Base-by-base conservation (phyloP, 2,329 filamentous ascomycete species). In the Fusarium sp. region DNA sequence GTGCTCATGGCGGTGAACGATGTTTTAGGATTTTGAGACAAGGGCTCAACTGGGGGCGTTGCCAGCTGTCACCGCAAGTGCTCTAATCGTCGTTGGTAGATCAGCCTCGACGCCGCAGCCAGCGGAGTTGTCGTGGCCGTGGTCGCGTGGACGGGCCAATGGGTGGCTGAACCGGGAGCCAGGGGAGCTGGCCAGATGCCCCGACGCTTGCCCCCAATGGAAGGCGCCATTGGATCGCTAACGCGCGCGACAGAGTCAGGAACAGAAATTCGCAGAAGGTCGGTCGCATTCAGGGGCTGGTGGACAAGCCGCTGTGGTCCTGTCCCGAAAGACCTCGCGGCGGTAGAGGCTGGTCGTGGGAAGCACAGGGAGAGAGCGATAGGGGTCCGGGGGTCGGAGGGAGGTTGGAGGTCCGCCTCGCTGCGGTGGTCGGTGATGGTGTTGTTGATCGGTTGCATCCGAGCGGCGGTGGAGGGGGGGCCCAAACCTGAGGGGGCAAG, bases 11-110 rank as follows among this genome's bases (percentile, higher is more conserved):
- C 73, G 73, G 73, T 75, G 73, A 70, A 70, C 66, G 60, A 65
- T 62, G 64, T 54, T 59, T 73, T 36, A 54, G 31, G 56, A 53
- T 51, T 60, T 48, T 46, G 60, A 60, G 72, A 72, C 73, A 68
- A 63, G 70, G 68, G 69, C 60, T 60, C 36, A 48, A 54, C 39
- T 28, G 60, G 63, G 31, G 65, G 65, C 51, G 43, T 46, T 51
- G 72, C 68, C 72, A 75, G 72, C 60, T 75, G 73, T 75, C 73
- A 75, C 73, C 73, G 73, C 73, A 74, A 75, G 73, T 71, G 65
- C 70, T 67, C 65, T 64, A 57, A 43, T 61, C 43, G 55, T 68
- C 56, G 68, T 73, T 74, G 68, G 70, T 37, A 60, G 63, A 72
- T 48, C 41, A 56, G 31, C 23, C 43, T 65, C 56, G 40, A 37